These are phyloP conservation scores for Globisporangium spiculum DNA, from an alignment of 352 stramenopile species.

Conservation along the genomic window DNA sequence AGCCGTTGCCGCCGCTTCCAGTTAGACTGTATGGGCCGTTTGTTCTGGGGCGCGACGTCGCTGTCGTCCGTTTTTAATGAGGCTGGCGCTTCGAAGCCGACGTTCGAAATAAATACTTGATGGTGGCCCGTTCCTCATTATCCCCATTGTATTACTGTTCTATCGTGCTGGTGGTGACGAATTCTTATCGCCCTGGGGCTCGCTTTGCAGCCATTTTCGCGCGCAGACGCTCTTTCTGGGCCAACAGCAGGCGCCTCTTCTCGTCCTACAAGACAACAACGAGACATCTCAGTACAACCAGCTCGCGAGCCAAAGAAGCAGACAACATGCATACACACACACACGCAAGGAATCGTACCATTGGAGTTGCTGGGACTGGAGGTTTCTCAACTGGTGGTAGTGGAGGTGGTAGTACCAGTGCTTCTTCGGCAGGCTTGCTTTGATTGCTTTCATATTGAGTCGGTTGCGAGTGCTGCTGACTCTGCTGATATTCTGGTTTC, in stretches of 20 bases:
- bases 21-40: constrained; percentile 10
- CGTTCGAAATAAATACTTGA: not conserved
- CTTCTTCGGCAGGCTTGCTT: not conserved
- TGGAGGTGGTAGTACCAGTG: not conserved
- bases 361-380: not conserved
- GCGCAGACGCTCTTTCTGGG: constrained; percentile 64
- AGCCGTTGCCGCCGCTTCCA: constrained; percentile 9
- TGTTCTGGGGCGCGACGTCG: not conserved
- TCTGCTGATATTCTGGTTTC: not conserved
- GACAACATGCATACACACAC: not conserved
- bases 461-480: not conserved
- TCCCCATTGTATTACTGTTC: not conserved
- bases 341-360: not conserved
- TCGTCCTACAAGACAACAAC: constrained; percentile 26
- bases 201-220: constrained; percentile 52
- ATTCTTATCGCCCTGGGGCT: not conserved
- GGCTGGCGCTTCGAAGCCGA: not conserved
- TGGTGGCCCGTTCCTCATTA: not conserved
- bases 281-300: not conserved
- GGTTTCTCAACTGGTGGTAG: not conserved
- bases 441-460: not conserved
- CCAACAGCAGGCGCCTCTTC: constrained; percentile 54
- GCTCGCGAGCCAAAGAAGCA: not conserved
- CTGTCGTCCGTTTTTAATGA: not conserved
- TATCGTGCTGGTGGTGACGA: not conserved